Conservation (phyloP, 73 alveolate species). For the Blepharisma stoltei region DNA sequence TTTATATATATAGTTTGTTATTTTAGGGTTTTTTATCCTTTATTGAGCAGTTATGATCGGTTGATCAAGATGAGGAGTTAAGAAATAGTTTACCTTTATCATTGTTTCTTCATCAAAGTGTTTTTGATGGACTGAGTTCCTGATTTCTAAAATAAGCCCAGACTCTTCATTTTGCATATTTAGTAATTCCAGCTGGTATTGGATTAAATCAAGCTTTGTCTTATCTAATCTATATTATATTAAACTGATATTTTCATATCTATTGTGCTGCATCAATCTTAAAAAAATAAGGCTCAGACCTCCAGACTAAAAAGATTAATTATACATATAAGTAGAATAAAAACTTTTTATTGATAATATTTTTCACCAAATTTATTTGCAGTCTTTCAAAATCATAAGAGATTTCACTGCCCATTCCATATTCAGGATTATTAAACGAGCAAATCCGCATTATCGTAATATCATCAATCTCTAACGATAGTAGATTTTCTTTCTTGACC, state of each 20-base stretch:
- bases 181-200: slow-evolving; percentile 16
- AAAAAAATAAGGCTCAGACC: too few relatives aligned
- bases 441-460: background rate
- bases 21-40: too few relatives aligned
- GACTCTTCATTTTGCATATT: background rate
- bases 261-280: too few relatives aligned
- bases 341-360: background rate
- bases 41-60: too few relatives aligned
- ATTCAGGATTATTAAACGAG: background rate
- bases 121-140: background rate
- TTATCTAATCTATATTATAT: too few relatives aligned
- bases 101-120: background rate
- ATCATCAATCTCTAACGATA: background rate
- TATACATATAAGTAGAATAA: too few relatives aligned
- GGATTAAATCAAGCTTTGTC: slow-evolving; percentile 4
- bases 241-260: too few relatives aligned
- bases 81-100: background rate
- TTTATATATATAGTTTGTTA: too few relatives aligned
- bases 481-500: background rate
- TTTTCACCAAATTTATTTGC: background rate
- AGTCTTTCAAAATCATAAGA: slow-evolving; percentile 8
- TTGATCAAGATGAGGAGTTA: background rate
- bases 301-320: too few relatives aligned
- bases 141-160: background rate
- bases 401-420: slow-evolving; percentile 23